Percentiles rank a stretch among this genome's conserved stretches.
Conservation (phyloP, 2,329 filamentous ascomycete species). For the Clarireedia monteithiana region DNA sequence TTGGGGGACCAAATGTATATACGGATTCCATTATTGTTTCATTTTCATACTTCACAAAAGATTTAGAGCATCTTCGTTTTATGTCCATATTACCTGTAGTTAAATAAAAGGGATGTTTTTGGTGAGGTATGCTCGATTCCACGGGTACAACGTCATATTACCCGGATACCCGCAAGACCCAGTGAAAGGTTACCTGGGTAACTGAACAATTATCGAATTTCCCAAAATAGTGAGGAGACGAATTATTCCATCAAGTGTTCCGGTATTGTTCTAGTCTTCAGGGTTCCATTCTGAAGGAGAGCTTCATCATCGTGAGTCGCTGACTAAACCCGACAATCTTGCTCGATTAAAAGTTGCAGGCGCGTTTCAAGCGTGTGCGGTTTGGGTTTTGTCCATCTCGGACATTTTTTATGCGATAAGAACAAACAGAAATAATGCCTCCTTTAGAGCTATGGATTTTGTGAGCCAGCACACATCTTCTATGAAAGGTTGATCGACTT, state of each 20-base stretch:
- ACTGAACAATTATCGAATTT: too few relatives aligned
- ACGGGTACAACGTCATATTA: background rate
- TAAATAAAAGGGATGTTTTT: background rate
- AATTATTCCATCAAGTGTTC: too few relatives aligned
- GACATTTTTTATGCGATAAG: background rate
- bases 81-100: too few relatives aligned
- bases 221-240: too few relatives aligned
- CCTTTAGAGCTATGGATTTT: conserved; percentile 21
- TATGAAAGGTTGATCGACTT: background rate
- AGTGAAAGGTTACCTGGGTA: too few relatives aligned
- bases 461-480: conserved; percentile 14
- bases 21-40: background rate
- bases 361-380: background rate
- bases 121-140: background rate
- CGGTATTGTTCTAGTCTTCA: too few relatives aligned
- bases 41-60: too few relatives aligned
- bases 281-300: background rate
- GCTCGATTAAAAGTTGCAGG: background rate
- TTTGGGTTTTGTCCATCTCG: background rate
- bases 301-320: background rate
- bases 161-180: background rate
- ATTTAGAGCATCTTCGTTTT: too few relatives aligned
- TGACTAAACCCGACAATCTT: background rate
- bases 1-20: background rate
- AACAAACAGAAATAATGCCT: background rate